Evolutionary conservation across 208 protist species (phyloP), one percentile per base, ranked within the genome.

Genomic region (Acanthamoeba sp.): DNA sequence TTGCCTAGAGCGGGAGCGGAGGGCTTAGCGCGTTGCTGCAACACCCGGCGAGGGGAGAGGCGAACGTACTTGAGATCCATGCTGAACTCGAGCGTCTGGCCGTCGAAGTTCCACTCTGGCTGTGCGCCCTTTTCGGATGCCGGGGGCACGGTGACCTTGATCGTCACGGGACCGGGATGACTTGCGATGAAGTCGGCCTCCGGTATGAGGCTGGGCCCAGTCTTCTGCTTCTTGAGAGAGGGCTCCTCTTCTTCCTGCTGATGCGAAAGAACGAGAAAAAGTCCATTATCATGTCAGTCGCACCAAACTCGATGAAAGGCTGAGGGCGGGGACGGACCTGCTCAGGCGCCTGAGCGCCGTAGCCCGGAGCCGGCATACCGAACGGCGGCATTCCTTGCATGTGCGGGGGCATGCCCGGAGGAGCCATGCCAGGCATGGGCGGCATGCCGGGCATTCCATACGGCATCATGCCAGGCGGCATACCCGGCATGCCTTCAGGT

Each of bases 211-310:
- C n/a, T 18, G 50, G 88, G 62, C 7, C 92, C 94, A 1, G 38
- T 92, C 42, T 95, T 95, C 62, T 57, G 12, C 52, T 94, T 93
- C 62, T 95, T 95, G 9, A 27, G 24, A 4, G 91, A 2, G 42
- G 45, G 73, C 82, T 95, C 90, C 32, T 62, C 80, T 2, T 80
- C 10, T 16, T 52, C 40, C 48, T 48, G 0, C 18, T 55, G 9
- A 20, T 59, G n/a, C n/a, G n/a, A n/a, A n/a, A n/a, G n/a, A n/a
- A n/a, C n/a, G n/a, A n/a, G n/a, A n/a, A n/a, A n/a, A n/a, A n/a
- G n/a, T n/a, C n/a, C n/a, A n/a, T n/a, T n/a, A n/a, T n/a, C n/a
- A n/a, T n/a, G n/a, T n/a, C n/a, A n/a, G n/a, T n/a, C n/a, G n/a
- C n/a, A n/a, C n/a, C n/a, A n/a, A n/a, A n/a, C n/a, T n/a, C n/a